Evolutionary conservation across 331 rosid genomes (phyloP), one percentile per base, ranked within the genome.

Genomic region (Arachis monticola): DNA sequence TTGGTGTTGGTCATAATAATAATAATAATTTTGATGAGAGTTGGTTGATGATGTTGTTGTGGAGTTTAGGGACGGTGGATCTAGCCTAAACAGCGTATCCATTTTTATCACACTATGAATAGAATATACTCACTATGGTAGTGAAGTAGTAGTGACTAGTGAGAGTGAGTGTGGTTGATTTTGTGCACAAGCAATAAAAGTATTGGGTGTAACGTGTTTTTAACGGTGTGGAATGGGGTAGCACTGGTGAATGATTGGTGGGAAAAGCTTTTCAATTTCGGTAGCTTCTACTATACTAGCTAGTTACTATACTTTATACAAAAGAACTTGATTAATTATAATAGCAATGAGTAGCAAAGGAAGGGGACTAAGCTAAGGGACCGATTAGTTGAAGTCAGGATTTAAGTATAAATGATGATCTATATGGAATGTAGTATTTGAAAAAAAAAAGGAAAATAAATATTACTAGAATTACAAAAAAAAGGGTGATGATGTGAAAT

Each of bases 51-150:
- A 87, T 63, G 79, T 75, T 75, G 87, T 87, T 32, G 97, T 84
- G 74, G 97, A 92, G 83, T 88, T 93, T 80, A 85, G 84, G 50
- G 97, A 93, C 61, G 90, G 91, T 67, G 90, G 98, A 74, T 93
- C 92, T 17, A 89, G 79, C 58, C 92, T 91, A 78, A 91, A 94
- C 88, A 94, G 88, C 73, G 98, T 90, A 87, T 94, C 98, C 98
- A 94, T 94, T 81, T 67, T 67, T 77, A 81, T 82, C 91, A 44
- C 48, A 6, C 48, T 44, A 44, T 44, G 8, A 44, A 44, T 8
- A 35, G 40, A 35, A 35, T 35, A 35, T 35, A 35, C 40, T 35
- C 40, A 35, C 40, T 35, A 35, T 35, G 4, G 4, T 35, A 35
- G 40, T 35, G 3, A 2, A 35, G 40, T 35, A 35, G 40, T 35